phyloP scores from a whole-genome alignment of 306 rosid genomes.

The Castanospermum australe region DNA sequence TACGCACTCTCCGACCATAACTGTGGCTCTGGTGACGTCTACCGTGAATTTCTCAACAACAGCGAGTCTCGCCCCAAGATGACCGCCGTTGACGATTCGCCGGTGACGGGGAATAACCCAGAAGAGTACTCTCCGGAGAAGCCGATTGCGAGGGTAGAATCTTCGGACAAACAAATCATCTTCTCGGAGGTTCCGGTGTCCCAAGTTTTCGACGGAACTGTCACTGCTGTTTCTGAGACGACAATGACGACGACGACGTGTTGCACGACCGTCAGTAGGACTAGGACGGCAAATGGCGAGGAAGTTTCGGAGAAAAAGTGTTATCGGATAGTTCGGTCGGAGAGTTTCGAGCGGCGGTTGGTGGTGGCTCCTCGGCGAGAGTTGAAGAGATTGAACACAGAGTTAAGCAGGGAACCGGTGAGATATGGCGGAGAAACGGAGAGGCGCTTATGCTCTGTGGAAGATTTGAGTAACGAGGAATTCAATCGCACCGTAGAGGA shows the following conservation, averaged over 20 bases:
- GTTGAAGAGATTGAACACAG: slow-evolving; percentile 36
- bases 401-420: slow-evolving; percentile 8
- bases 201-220: slow-evolving; percentile 9
- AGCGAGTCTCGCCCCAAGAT: not conserved
- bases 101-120: not conserved
- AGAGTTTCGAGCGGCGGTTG: slow-evolving; percentile 18
- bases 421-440: too few relatives aligned
- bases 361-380: slow-evolving; percentile 14
- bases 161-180: not conserved
- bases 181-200: not conserved
- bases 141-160: not conserved
- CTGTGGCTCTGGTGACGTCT: slow-evolving; percentile 1
- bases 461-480: slow-evolving; percentile 61
- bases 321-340: slow-evolving; percentile 58
- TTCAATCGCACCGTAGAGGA: slow-evolving; percentile 55
- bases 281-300: not conserved
- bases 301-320: slow-evolving; percentile 33
- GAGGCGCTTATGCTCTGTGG: slow-evolving; percentile 28
- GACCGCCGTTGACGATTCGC: too few relatives aligned
- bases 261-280: not conserved
- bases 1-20: slow-evolving; percentile 38
- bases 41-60: slow-evolving; percentile 23
- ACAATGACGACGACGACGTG: not conserved
- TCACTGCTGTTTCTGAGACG: slow-evolving; percentile 29
- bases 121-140: not conserved